phyloP scores from a whole-genome alignment of 257 asterid genomes.

The Henckelia pumila region DNA sequence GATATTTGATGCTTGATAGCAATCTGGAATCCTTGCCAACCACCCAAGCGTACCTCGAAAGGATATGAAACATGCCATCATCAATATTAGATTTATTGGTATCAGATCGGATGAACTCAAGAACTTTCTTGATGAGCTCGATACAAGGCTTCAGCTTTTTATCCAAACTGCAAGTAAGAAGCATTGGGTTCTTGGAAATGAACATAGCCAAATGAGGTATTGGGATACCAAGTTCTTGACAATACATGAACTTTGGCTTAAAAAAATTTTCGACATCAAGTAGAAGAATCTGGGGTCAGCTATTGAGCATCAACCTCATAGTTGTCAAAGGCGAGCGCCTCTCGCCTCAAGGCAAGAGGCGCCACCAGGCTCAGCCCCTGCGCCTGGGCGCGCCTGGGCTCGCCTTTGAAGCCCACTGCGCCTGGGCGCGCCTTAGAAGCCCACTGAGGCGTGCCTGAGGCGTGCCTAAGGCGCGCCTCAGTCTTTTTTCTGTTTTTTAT shows the following conservation, averaged over 20 bases:
- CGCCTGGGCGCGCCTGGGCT: no score
- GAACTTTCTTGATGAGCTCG: background rate
- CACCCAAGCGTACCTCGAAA: constrained; percentile 10
- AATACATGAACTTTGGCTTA: background rate
- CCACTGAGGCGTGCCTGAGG: no score
- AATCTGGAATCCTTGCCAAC: constrained; percentile 14
- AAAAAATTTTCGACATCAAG: background rate
- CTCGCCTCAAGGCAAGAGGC: no score
- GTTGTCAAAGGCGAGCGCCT: no score
- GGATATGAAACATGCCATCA: constrained; percentile 19
- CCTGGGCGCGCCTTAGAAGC: no score
- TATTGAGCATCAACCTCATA: background rate
- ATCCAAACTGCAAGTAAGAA: background rate
- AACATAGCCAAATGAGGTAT: background rate
- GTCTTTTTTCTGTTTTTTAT: no score
- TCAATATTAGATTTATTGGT: background rate
- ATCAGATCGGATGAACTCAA: background rate
- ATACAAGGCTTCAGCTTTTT: background rate
- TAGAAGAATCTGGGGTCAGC: background rate
- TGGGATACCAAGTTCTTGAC: background rate
- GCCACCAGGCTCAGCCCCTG: no score
- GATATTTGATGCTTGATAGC: constrained; percentile 11
- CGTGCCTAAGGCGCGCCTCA: no score
- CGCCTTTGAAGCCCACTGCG: no score
- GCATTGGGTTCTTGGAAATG: background rate